A percentile compares a stretch with the other conserved stretches of the same genome.
These are phyloP conservation scores for Taiozyma onychis DNA, from an alignment of 1,139 yeast species.

Conservation along the genomic window DNA sequence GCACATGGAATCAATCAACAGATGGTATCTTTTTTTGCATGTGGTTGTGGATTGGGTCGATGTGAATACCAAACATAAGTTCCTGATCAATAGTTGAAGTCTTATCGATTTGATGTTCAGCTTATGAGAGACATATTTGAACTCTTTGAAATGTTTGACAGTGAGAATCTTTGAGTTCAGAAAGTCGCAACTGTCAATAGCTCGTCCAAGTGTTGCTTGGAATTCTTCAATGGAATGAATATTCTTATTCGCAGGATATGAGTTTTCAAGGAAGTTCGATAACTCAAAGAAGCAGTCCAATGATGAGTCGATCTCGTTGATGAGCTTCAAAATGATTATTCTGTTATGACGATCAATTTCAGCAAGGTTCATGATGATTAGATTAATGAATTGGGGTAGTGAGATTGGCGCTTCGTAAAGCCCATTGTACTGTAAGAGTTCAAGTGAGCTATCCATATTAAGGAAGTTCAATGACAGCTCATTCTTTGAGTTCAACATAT, in stretches of 20 bases:
- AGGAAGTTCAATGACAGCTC: neutral
- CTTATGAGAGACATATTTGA: neutral
- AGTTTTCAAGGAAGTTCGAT: neutral
- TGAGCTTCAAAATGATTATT: neutral
- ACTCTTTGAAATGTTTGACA: neutral
- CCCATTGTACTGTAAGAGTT: neutral
- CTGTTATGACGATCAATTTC: neutral
- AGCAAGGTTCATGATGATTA: neutral
- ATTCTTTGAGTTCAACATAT: neutral
- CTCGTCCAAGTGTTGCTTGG: neutral
- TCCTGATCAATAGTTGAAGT: neutral
- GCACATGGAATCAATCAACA: neutral
- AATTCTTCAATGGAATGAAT: neutral
- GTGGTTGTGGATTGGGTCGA: neutral
- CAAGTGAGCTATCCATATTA: neutral
- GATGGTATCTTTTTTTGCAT: neutral
- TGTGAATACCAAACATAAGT: neutral
- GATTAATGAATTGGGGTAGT: neutral
- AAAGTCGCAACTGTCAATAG: neutral
- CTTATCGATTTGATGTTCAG: neutral
- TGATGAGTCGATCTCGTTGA: conserved; percentile 7
- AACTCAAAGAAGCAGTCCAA: conserved; percentile 5
- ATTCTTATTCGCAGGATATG: neutral
- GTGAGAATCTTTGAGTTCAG: neutral
- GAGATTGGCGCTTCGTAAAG: neutral